Percentiles rank a stretch among this genome's conserved stretches.
Evolutionary conservation across 192 early-diverging fungal genomes (phyloP).

Genomic region (Umbelopsis sp.): DNA sequence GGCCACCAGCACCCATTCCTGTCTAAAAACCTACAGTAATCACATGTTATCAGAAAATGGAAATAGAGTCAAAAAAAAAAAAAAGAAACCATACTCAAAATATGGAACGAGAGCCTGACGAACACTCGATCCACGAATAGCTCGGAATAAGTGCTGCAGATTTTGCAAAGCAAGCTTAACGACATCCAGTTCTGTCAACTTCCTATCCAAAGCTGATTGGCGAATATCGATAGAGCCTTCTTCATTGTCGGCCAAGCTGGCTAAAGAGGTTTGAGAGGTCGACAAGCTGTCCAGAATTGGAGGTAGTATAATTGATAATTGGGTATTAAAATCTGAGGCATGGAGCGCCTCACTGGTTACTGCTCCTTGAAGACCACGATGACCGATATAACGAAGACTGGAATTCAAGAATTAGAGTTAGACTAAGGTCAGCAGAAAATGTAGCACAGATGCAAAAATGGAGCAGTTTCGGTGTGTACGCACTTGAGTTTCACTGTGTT

Average conservation of each 20-base stretch:
- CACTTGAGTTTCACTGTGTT: slow-evolving; percentile 27
- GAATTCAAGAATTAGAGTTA: neutral
- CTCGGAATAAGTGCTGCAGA: slow-evolving; percentile 1
- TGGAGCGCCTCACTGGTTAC: slow-evolving; percentile 65
- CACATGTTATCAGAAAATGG: neutral
- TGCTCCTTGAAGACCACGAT: slow-evolving; percentile 63
- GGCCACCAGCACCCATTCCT: slow-evolving; percentile 33
- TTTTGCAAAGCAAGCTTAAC: neutral
- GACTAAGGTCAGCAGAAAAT: too few species aligned
- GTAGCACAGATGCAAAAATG: neutral
- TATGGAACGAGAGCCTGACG: slow-evolving; percentile 18
- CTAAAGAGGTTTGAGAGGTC: neutral
- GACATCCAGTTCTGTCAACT: slow-evolving; percentile 12
- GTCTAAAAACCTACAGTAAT: slow-evolving; percentile 31
- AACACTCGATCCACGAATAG: slow-evolving; percentile 16
- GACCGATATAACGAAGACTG: slow-evolving; percentile 51
- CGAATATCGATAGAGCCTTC: slow-evolving; percentile 5
- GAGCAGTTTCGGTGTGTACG: neutral
- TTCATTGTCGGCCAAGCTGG: neutral
- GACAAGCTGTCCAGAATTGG: slow-evolving; percentile 38
- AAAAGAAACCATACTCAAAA: slow-evolving; percentile 13
- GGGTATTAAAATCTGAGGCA: slow-evolving; percentile 58
- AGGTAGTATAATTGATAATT: slow-evolving; percentile 60
- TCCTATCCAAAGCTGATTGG: neutral
- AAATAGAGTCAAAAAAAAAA: neutral